These are phyloP conservation scores for Calcarisporium arbuscula DNA, from an alignment of 2,329 filamentous ascomycete genomes.

Conservation along the genomic window DNA sequence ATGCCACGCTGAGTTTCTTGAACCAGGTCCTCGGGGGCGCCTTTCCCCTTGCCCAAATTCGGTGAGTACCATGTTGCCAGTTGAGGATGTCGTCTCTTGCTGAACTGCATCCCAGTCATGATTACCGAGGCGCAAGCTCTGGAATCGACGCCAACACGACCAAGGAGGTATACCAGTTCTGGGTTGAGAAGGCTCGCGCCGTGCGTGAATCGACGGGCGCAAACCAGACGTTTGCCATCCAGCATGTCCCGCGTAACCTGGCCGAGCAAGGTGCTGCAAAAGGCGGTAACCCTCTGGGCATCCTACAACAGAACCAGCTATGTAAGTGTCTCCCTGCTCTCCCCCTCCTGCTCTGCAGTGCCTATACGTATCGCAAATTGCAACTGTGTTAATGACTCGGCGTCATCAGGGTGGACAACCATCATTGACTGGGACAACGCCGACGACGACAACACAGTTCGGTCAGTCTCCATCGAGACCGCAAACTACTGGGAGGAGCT, in stretches of 20 bases:
- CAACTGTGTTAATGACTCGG: constrained; percentile 2
- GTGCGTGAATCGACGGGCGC: constrained; percentile 1
- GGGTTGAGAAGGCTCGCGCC: constrained; percentile 1
- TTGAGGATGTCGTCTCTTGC: too few relatives aligned
- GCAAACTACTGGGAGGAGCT: background rate
- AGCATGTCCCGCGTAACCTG: constrained; percentile 9
- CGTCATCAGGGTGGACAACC: constrained; percentile 14
- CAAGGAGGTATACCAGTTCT: constrained; percentile 4
- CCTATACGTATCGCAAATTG: too few relatives aligned
- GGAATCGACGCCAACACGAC: background rate
- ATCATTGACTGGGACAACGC: constrained; percentile 10
- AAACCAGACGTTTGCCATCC: constrained; percentile 6
- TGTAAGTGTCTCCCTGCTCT: constrained; percentile 4
- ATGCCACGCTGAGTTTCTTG: too few relatives aligned
- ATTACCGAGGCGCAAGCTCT: constrained; percentile 3
- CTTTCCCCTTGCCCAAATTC: too few relatives aligned
- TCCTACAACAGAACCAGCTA: constrained; percentile 19
- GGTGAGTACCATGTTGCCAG: too few relatives aligned
- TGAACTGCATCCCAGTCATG: too few relatives aligned
- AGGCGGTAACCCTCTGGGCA: constrained; percentile 29
- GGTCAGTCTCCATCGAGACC: constrained; percentile 5
- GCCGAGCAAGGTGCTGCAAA: constrained; percentile 27
- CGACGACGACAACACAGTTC: constrained; percentile 6
- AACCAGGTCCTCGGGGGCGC: too few relatives aligned
- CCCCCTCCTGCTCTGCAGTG: constrained; percentile 6